Evolutionary conservation across 768 basidiomycete genomes (phyloP).

Genomic region (Podaxis sp.): DNA sequence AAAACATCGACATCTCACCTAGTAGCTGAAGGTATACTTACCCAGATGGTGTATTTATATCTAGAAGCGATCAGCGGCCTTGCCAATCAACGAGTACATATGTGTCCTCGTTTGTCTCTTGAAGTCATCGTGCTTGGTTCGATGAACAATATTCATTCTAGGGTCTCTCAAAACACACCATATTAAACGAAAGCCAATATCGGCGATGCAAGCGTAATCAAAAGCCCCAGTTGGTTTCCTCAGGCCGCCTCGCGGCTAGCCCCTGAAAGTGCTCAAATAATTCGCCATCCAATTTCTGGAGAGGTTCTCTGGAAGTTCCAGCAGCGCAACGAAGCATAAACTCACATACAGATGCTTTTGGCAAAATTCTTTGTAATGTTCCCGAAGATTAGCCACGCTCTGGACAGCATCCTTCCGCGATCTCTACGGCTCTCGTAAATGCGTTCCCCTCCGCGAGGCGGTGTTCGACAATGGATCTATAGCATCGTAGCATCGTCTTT

Average conservation of each 20-base stretch:
- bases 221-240: neutral
- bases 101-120: neutral
- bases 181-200: neutral
- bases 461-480: neutral
- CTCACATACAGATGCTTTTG: neutral
- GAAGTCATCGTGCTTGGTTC: neutral
- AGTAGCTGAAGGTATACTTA: neutral
- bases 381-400: neutral
- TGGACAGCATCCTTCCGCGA: neutral
- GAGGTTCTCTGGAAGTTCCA: neutral
- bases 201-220: neutral
- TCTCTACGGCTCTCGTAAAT: neutral
- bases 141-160: neutral
- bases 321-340: neutral
- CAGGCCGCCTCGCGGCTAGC: neutral
- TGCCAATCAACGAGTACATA: neutral
- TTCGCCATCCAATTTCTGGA: neutral
- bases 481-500: neutral
- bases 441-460: neutral
- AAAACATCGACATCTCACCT: conserved; percentile 1
- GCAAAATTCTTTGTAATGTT: neutral
- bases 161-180: neutral
- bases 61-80: neutral
- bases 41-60: neutral
- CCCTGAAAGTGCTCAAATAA: neutral